Percentiles rank a stretch among this genome's conserved stretches.
These are phyloP conservation scores for Geotrichum fermentans DNA, from an alignment of 1,139 yeast genomes.

Conservation along the genomic window DNA sequence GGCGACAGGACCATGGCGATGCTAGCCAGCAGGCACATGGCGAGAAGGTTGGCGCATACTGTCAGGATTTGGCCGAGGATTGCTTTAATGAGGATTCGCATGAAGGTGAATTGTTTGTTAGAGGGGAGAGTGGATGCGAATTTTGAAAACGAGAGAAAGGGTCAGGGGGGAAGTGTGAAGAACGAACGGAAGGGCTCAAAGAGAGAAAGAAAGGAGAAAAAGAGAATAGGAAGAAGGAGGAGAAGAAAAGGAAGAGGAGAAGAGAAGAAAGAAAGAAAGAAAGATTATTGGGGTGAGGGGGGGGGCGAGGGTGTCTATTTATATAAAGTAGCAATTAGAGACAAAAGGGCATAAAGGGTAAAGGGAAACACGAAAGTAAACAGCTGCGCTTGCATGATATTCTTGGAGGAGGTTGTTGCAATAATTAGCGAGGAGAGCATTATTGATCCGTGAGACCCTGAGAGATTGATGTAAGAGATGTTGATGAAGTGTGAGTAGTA, in stretches of 20 bases:
- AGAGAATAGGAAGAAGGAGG: neutral
- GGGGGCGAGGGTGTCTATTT: neutral
- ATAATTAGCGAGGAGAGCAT: no score
- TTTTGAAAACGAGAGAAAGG: no score
- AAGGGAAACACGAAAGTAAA: no score
- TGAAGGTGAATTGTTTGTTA: neutral
- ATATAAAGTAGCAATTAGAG: neutral
- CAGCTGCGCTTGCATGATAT: no score
- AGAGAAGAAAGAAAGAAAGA: neutral
- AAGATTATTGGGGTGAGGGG: neutral
- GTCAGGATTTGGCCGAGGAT: conserved; percentile 19
- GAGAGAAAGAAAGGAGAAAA: neutral
- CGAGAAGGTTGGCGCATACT: conserved; percentile 13
- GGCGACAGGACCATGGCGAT: conserved; percentile 18
- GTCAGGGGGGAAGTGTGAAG: no score
- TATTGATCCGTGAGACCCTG: no score
- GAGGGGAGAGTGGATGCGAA: neutral
- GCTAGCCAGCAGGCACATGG: conserved; percentile 11
- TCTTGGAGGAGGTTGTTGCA: no score
- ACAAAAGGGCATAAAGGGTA: neutral
- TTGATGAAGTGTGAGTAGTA: no score
- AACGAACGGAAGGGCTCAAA: neutral
- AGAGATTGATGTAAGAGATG: no score
- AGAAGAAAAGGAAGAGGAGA: neutral
- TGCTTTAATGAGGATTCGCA: conserved; percentile 16